Evolutionary conservation across 106 monocot species (phyloP).

Genomic region (Dactylorhiza incarnata): DNA sequence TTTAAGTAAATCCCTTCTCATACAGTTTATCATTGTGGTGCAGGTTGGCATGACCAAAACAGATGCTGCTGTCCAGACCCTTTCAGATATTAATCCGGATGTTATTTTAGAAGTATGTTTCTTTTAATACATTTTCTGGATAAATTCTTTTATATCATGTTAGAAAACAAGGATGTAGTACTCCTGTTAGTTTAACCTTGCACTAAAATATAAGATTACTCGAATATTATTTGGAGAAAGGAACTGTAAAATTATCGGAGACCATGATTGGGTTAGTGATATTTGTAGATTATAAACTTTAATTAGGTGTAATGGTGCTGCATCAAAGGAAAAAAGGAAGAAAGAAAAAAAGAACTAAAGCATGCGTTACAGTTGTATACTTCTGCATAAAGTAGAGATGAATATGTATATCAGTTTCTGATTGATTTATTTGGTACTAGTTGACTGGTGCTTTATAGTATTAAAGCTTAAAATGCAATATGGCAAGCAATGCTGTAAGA

Average conservation of each 20-base stretch:
- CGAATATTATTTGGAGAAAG: not conserved
- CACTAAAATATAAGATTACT: not conserved
- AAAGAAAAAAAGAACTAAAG: not conserved
- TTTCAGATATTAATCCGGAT: constrained; percentile 93
- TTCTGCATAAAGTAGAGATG: not conserved
- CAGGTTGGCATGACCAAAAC: constrained; percentile 99
- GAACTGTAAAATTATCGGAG: too few relatives aligned
- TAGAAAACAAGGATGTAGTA: not conserved
- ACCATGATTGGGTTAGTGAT: too few relatives aligned
- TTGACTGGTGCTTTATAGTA: not conserved
- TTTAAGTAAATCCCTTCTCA: not conserved
- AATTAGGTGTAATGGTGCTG: not conserved
- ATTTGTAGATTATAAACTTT: not conserved
- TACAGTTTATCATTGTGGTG: constrained; percentile 2
- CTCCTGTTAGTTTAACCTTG: not conserved
- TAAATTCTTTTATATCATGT: not conserved
- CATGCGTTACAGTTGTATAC: not conserved
- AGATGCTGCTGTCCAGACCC: constrained; percentile 95
- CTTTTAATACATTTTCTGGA: not conserved
- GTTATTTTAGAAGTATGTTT: constrained; percentile 74
- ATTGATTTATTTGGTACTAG: not conserved
- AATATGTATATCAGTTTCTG: not conserved
- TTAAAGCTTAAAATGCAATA: not conserved
- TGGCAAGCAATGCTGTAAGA: not conserved
- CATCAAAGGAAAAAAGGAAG: not conserved